A percentile compares a stretch with the other conserved stretches of the same genome.
These are phyloP conservation scores for Pestalotiopsis sp. DNA, from an alignment of 2,329 filamentous ascomycete genomes.

Conservation along the genomic window DNA sequence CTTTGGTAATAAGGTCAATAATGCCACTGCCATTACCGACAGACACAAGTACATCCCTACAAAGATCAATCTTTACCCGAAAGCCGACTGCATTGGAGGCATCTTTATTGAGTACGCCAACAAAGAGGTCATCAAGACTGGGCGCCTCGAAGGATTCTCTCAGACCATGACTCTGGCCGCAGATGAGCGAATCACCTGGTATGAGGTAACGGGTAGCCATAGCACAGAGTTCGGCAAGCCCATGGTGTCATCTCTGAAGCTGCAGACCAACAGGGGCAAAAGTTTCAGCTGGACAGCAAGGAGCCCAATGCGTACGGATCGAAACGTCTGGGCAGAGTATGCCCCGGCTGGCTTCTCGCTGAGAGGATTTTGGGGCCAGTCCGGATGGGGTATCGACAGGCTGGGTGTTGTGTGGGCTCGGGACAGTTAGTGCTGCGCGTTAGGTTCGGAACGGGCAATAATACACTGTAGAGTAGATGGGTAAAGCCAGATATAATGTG, in stretches of 20 bases:
- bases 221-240: neutral
- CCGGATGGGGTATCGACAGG: neutral
- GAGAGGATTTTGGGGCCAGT: neutral
- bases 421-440: neutral
- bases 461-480: too few species aligned
- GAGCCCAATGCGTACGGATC: neutral
- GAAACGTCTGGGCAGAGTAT: neutral
- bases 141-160: neutral
- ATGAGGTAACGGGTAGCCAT: neutral
- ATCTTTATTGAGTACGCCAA: neutral
- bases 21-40: neutral
- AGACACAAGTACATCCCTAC: neutral
- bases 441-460: too few species aligned
- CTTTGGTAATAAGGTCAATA: neutral
- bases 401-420: neutral
- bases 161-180: too few species aligned
- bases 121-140: neutral
- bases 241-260: neutral
- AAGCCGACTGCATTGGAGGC: neutral
- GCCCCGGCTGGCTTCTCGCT: neutral
- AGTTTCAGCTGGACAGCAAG: neutral
- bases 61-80: neutral
- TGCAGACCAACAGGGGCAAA: neutral
- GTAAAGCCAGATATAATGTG: too few species aligned
- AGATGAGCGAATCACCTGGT: neutral